Evolutionary conservation across 2,329 filamentous ascomycete species (phyloP), one percentile per base, ranked within the genome.

Genomic region (Pseudogymnoascus sp.): DNA sequence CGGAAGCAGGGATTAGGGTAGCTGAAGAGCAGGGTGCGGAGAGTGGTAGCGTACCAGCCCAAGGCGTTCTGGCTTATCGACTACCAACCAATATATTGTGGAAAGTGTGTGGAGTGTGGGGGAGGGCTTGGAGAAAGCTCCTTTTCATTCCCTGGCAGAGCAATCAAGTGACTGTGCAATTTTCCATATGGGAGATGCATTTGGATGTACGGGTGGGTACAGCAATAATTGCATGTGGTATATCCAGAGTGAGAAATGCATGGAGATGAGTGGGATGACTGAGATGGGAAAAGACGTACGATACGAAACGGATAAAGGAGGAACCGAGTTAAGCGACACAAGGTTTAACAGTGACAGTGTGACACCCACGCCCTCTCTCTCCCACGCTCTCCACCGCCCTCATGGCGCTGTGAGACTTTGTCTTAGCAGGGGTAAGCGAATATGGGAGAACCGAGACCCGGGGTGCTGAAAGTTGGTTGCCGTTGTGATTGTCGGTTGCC

Each of bases 11-110:
- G 48, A 55, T 55, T 55, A 55, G 48, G 48, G 48, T 55, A 55
- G 48, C 48, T 55, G 48, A 55, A 55, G 48, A 55, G 48, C 48
- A 55, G 48, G 48, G 48, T 55, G 29, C 48, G 48, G 48, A 55
- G 29, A 55, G 48, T 55, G 29, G 48, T 55, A 55, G n/a, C 48
- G 48, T 55, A 55, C 48, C 48, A 55, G 48, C 48, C 48, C 48
- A 55, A 55, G 29, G 48, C 48, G 48, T 55, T 55, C 48, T 55
- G 48, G 48, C 48, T 55, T 33, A 12, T 29, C 48, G n/a, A n/a
- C 29, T 33, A 55, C 29, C 29, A 33, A 55, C 48, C 29, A 55
- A 55, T 55, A 35, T 55, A 55, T 55, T 55, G n/a, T 7, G 13
- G 48, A 55, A 55, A 55, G 29, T 13, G 48, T 55, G 48, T 29